Evolutionary conservation across 441 rosid genomes (phyloP), one percentile per base, ranked within the genome.

Genomic region (Jatropha multifida): DNA sequence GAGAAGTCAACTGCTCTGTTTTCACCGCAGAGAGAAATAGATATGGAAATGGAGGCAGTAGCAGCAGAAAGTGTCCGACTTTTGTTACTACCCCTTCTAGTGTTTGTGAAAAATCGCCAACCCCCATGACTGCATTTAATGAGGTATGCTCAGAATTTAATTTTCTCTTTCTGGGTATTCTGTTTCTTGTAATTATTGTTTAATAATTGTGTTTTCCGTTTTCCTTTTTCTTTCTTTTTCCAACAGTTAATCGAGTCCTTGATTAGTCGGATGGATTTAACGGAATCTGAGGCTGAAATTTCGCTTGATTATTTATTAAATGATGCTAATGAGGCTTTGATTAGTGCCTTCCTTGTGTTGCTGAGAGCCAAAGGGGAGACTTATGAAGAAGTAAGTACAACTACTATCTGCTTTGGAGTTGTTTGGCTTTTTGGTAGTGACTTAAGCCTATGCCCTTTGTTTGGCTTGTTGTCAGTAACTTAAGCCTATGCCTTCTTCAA

Each of bases 341-440:
- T 96, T 71, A 87, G 97, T 85, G 99, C 97, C 54, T 96, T 92
- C 71, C 88, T 96, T 52, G 97, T 94, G 32, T 69, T 96, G 78
- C 82, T 94, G 61, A 90, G 97, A 82, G 96, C 98, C 77, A 94
- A 94, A 86, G 99, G 98, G 65, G 99, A 96, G 88, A 92, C 97
- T 46, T 90, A 72, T 78, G 97, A 92, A 78, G 98, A 96, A 81
- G 97, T 92, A 78, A 85, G 83, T 2, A 2, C 32, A 32, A 32
- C 32, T 76, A 18, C 14, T 68, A 1, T 2, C 58, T 17, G 18
- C 5, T 3, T 40, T 38, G 12, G 1, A 6, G 37, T 59, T 59
- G 48, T 74, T 64, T 58, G 15, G 13, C 51, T 48, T 48, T 0
- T 76, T 42, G 38, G 52, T 59, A 3, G 7, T 23, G 14, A 42